Conservation (phyloP, 2,329 filamentous ascomycete genomes). For the Nigrospora sphaerica region DNA sequence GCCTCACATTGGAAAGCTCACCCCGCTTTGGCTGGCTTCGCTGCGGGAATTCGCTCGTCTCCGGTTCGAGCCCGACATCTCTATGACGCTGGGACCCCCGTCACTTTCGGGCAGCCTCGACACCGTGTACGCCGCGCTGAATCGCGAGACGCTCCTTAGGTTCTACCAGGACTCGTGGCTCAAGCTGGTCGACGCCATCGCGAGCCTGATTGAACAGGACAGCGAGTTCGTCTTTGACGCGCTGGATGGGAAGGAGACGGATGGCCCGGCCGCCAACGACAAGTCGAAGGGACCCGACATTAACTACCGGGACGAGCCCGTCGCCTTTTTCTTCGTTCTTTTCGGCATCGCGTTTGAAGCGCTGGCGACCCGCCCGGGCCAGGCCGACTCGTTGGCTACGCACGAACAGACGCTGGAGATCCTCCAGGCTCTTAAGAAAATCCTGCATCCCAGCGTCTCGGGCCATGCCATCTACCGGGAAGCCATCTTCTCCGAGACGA, state of each 20-base stretch:
- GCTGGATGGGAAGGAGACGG: constrained; percentile 71
- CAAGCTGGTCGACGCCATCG: constrained; percentile 93
- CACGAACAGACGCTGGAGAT: constrained; percentile 83
- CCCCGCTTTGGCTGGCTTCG: constrained; percentile 89
- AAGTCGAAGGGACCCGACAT: constrained; percentile 67
- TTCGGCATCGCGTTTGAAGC: constrained; percentile 97
- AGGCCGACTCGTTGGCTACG: constrained; percentile 58
- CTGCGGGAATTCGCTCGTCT: constrained; percentile 88
- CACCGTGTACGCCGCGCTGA: constrained; percentile 89
- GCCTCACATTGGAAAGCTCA: constrained; percentile 82
- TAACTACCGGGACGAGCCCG: constrained; percentile 95
- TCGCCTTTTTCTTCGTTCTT: constrained; percentile 97
- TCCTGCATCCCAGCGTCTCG: constrained; percentile 86
- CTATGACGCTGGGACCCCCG: constrained; percentile 75
- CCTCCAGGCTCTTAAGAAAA: constrained; percentile 86
- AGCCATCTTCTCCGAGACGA: constrained; percentile 92
- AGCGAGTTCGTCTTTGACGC: constrained; percentile 97
- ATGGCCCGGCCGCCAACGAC: constrained; percentile 38
- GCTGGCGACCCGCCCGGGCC: constrained; percentile 70
- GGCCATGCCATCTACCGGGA: constrained; percentile 96
- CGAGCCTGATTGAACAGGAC: constrained; percentile 93
- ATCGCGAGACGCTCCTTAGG: constrained; percentile 83
- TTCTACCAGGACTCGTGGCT: constrained; percentile 99
- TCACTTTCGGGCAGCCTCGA: constrained; percentile 81
- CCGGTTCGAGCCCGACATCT: constrained; percentile 95